Evolutionary conservation across 1,284 basidiomycete species (phyloP).

Genomic region (Athelia psychrophila): DNA sequence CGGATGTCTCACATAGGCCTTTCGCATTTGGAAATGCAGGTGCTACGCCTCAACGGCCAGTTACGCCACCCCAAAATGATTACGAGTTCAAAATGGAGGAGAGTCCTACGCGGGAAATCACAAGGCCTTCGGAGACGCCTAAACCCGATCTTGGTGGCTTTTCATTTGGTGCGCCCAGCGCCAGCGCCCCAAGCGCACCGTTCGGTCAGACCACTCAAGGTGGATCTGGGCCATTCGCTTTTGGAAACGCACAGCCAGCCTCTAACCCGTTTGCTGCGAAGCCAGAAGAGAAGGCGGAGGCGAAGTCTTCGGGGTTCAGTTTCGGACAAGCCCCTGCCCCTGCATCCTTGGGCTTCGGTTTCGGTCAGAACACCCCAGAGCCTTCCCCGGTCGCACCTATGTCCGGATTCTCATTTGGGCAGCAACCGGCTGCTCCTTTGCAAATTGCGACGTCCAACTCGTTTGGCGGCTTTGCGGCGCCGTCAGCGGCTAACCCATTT

Average conservation of each 20-base stretch:
- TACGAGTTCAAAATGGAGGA: constrained; percentile 69
- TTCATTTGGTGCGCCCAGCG: constrained; percentile 35
- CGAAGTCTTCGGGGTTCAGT: constrained; percentile 13
- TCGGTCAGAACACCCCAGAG: constrained; percentile 21
- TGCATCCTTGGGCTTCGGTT: constrained; percentile 15
- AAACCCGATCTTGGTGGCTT: constrained; percentile 41
- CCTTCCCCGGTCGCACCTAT: constrained; percentile 13
- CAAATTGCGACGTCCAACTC: constrained; percentile 7
- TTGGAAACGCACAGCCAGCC: constrained; percentile 23
- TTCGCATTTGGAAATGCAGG: background rate
- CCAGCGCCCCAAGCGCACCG: constrained; percentile 28
- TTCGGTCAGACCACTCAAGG: constrained; percentile 36
- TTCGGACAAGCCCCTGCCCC: constrained; percentile 7
- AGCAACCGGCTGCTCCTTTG: constrained; percentile 10
- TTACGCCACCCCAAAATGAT: constrained; percentile 52
- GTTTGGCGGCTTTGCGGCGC: constrained; percentile 5
- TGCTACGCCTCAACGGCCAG: constrained; percentile 28
- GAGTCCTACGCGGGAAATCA: constrained; percentile 57
- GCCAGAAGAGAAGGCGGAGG: constrained; percentile 16
- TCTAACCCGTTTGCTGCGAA: constrained; percentile 16
- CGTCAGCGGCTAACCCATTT: constrained; percentile 9
- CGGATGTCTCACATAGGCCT: constrained; percentile 26
- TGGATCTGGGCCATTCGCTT: constrained; percentile 33
- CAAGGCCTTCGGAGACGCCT: constrained; percentile 32
- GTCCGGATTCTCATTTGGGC: constrained; percentile 26